Conservation (phyloP, 2,329 filamentous ascomycete genomes). For the Ophiostoma perfectum region DNA sequence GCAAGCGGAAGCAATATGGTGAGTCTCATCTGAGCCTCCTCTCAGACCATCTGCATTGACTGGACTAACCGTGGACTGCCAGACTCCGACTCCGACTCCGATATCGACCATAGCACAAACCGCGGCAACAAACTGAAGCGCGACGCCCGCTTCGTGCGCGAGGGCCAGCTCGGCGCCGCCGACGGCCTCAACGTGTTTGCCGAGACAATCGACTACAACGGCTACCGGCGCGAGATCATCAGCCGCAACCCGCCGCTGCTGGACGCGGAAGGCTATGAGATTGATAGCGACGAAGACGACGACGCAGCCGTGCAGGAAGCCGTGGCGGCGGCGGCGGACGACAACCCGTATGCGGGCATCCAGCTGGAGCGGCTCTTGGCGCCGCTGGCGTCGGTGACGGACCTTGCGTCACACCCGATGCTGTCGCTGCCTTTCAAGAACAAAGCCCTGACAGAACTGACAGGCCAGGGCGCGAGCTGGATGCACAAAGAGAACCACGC, state of each 20-base stretch:
- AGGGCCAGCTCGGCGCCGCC: conserved; percentile 62
- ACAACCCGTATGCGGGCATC: conserved; percentile 69
- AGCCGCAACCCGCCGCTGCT: conserved; percentile 65
- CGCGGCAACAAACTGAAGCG: conserved; percentile 76
- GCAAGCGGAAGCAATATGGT: conserved; percentile 28
- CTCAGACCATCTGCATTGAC: not conserved
- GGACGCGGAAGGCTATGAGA: conserved; percentile 72
- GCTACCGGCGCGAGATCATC: conserved; percentile 67
- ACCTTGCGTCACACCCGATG: conserved; percentile 68
- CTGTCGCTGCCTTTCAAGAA: conserved; percentile 70
- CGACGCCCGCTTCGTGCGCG: conserved; percentile 63
- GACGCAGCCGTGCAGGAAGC: conserved; percentile 58
- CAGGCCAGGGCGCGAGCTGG: conserved; percentile 62
- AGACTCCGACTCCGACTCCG: conserved; percentile 76
- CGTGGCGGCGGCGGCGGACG: conserved; percentile 57
- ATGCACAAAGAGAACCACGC: conserved; percentile 69
- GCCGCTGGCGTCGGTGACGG: conserved; percentile 68
- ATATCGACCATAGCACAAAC: conserved; percentile 64
- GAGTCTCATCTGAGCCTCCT: not conserved
- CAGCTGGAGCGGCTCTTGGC: conserved; percentile 67
- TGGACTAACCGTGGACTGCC: too few relatives aligned
- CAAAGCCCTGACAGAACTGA: conserved; percentile 65
- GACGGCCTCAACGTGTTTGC: conserved; percentile 64
- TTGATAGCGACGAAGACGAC: conserved; percentile 65
- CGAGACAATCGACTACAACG: conserved; percentile 60